These are phyloP conservation scores for Eurotiales sp. DNA, from an alignment of 2,329 filamentous ascomycete species.

Conservation along the genomic window DNA sequence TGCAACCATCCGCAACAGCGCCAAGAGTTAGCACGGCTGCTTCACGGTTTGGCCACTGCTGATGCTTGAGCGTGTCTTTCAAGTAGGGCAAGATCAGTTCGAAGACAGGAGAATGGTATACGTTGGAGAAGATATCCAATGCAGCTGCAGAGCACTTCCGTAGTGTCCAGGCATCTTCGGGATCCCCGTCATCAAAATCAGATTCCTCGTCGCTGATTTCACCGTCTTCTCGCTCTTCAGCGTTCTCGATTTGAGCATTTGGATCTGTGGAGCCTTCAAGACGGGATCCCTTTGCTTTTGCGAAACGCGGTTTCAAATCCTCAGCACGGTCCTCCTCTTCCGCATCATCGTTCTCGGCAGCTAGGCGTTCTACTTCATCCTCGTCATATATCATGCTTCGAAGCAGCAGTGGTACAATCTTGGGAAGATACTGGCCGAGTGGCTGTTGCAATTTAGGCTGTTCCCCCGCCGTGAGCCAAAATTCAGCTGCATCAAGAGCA, in stretches of 20 bases:
- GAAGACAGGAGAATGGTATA: constrained; percentile 86
- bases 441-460: constrained; percentile 74
- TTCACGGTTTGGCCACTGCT: constrained; percentile 88
- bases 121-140: constrained; percentile 86
- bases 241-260: constrained; percentile 43
- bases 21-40: constrained; percentile 91
- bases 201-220: constrained; percentile 87
- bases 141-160: constrained; percentile 96
- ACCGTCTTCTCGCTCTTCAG: constrained; percentile 58
- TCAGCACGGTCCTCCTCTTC: constrained; percentile 85
- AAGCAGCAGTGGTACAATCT: constrained; percentile 85
- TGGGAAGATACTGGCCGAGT: constrained; percentile 71
- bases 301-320: constrained; percentile 90
- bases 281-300: constrained; percentile 63
- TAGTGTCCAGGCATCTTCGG: constrained; percentile 90
- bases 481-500: constrained; percentile 91
- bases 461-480: constrained; percentile 92
- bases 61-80: constrained; percentile 80
- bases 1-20: constrained; percentile 91
- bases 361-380: constrained; percentile 83
- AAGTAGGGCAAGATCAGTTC: constrained; percentile 89
- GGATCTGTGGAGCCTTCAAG: constrained; percentile 50
- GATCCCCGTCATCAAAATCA: constrained; percentile 66
- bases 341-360: constrained; percentile 81
- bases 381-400: constrained; percentile 96